These are phyloP conservation scores for Claviceps pazoutovae DNA, from an alignment of 2,329 filamentous ascomycete genomes.

Conservation along the genomic window DNA sequence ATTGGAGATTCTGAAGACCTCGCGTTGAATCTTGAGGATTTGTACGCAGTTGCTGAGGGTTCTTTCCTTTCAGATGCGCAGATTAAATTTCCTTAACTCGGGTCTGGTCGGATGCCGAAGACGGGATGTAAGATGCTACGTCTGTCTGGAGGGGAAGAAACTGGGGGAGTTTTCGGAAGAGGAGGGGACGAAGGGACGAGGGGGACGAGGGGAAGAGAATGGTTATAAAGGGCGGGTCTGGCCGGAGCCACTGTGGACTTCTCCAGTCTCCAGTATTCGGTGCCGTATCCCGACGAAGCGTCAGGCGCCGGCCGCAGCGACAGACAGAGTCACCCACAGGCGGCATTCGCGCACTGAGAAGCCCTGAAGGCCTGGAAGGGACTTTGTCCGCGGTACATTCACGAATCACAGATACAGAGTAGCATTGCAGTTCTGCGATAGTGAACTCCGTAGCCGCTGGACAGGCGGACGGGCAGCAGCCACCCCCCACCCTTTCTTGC, in stretches of 20 bases:
- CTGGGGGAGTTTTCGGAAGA: constrained; percentile 8
- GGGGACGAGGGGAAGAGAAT: constrained; percentile 11
- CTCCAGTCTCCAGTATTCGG: no score
- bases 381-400: no score
- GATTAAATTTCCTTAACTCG: not conserved
- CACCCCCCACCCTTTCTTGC: not conserved
- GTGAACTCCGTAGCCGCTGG: not conserved
- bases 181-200: no score
- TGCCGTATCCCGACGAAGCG: no score
- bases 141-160: constrained; percentile 8
- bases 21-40: not conserved
- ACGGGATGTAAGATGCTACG: not conserved
- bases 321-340: no score
- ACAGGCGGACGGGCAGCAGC: not conserved
- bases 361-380: no score
- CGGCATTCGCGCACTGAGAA: no score
- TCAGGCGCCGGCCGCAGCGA: no score
- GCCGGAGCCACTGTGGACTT: constrained; percentile 15
- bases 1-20: not conserved
- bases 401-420: no score
- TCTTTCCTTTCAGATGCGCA: not conserved
- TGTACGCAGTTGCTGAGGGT: not conserved
- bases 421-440: no score
- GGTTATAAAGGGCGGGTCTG: constrained; percentile 21
- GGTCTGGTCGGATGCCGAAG: not conserved